Evolutionary conservation across 1,284 basidiomycete genomes (phyloP).

Genomic region (Fomes fomentarius): DNA sequence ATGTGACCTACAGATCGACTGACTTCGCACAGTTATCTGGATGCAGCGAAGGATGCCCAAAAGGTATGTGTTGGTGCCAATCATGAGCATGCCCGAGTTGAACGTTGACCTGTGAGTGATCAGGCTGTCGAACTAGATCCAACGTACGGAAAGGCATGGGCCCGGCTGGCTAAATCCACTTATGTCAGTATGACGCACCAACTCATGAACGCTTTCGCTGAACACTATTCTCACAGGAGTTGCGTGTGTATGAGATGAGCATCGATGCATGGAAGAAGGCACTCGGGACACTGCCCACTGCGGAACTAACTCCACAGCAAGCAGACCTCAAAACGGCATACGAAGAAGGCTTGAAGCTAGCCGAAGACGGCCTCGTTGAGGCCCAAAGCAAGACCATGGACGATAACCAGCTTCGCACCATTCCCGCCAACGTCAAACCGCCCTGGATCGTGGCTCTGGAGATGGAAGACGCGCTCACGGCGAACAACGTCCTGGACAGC

Average conservation of each 20-base stretch:
- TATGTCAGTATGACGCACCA: conserved; percentile 29
- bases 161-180: conserved; percentile 33
- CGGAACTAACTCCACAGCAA: conserved; percentile 26
- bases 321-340: conserved; percentile 33
- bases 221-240: conserved; percentile 12
- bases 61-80: conserved; percentile 14
- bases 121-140: conserved; percentile 40
- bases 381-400: conserved; percentile 4
- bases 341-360: conserved; percentile 22
- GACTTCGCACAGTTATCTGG: conserved; percentile 20
- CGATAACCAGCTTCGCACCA: not conserved
- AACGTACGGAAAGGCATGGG: conserved; percentile 40
- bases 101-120: not conserved
- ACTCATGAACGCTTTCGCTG: too few species aligned
- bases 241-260: conserved; percentile 16
- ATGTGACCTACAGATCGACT: not conserved
- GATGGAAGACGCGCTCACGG: conserved; percentile 21
- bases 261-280: conserved; percentile 30
- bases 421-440: conserved; percentile 6
- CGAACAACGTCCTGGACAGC: conserved; percentile 22
- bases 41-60: conserved; percentile 25
- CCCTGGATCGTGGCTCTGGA: conserved; percentile 19
- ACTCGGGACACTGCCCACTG: conserved; percentile 26
- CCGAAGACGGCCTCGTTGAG: conserved; percentile 5
- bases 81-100: not conserved